phyloP scores from a whole-genome alignment of 2,329 filamentous ascomycete species.

The Nemania abortiva region DNA sequence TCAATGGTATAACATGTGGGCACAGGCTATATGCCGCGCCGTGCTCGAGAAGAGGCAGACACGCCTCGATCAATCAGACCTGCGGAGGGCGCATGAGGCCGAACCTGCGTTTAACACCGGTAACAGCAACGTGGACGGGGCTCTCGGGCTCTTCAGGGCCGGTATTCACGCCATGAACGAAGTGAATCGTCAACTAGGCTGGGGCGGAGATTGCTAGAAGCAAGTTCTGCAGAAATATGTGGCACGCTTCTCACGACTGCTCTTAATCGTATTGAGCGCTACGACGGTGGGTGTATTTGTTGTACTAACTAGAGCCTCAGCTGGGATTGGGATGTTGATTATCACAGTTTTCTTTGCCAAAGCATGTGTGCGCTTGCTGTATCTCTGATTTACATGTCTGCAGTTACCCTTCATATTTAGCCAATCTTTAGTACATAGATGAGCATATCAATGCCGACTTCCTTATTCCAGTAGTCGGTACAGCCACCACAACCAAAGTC shows the following conservation, averaged over 20 bases:
- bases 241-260: slow-evolving; percentile 2
- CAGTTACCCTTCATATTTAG: not conserved
- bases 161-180: slow-evolving; percentile 65
- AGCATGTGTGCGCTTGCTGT: not conserved
- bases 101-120: slow-evolving; percentile 56
- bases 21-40: slow-evolving; percentile 68
- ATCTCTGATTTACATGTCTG: slow-evolving; percentile 8
- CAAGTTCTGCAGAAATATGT: slow-evolving; percentile 22
- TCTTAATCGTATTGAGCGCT: slow-evolving; percentile 25
- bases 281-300: slow-evolving; percentile 10
- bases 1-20: slow-evolving; percentile 74
- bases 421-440: not conserved
- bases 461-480: not conserved
- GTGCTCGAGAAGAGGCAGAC: slow-evolving; percentile 69
- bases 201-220: slow-evolving; percentile 57
- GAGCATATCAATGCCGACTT: not conserved
- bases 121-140: slow-evolving; percentile 56
- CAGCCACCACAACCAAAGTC: not conserved
- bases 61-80: slow-evolving; percentile 68
- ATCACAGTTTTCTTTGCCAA: slow-evolving; percentile 18
- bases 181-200: slow-evolving; percentile 66
- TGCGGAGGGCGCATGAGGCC: slow-evolving; percentile 58
- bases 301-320: slow-evolving; percentile 16
- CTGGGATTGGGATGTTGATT: slow-evolving; percentile 17
- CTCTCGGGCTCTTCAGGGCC: slow-evolving; percentile 59